Conservation (phyloP, 2,329 filamentous ascomycete species). For the Bertia moriformis region DNA sequence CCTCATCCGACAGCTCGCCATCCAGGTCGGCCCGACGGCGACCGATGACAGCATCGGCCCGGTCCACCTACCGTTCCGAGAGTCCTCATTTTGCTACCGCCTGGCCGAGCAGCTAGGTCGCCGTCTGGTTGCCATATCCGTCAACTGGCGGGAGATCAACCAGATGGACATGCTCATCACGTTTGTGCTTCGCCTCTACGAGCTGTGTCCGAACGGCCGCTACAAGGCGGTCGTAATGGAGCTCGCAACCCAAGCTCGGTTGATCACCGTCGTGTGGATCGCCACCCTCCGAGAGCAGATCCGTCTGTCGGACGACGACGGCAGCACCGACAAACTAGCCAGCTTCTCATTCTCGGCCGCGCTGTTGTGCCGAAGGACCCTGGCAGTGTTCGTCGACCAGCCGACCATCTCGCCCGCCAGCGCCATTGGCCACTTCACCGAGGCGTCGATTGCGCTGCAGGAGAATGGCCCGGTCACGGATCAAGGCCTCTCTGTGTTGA, state of each 20-base stretch:
- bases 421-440: conserved; percentile 17
- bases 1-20: conserved; percentile 33
- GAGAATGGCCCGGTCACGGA: conserved; percentile 19
- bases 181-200: conserved; percentile 30
- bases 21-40: conserved; percentile 35
- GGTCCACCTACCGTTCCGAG: conserved; percentile 30
- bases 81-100: conserved; percentile 30
- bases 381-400: conserved; percentile 8
- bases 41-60: conserved; percentile 21
- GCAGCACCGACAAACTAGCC: conserved; percentile 13
- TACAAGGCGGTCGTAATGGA: too few relatives aligned
- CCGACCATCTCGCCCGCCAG: conserved; percentile 2
- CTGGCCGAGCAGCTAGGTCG: conserved; percentile 29
- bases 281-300: conserved; percentile 20
- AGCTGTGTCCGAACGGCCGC: too few relatives aligned
- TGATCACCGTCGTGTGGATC: conserved; percentile 24
- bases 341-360: conserved; percentile 23
- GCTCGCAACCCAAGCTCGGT: conserved; percentile 17
- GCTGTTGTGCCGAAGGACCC: conserved; percentile 35
- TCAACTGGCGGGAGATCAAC: conserved; percentile 43
- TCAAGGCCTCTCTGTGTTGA: conserved; percentile 8
- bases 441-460: conserved; percentile 24
- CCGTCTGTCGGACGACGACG: too few relatives aligned
- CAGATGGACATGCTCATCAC: conserved; percentile 43
- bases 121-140: conserved; percentile 25